phyloP scores from a whole-genome alignment of 306 rosid species.

The Mimosa bimucronata region DNA sequence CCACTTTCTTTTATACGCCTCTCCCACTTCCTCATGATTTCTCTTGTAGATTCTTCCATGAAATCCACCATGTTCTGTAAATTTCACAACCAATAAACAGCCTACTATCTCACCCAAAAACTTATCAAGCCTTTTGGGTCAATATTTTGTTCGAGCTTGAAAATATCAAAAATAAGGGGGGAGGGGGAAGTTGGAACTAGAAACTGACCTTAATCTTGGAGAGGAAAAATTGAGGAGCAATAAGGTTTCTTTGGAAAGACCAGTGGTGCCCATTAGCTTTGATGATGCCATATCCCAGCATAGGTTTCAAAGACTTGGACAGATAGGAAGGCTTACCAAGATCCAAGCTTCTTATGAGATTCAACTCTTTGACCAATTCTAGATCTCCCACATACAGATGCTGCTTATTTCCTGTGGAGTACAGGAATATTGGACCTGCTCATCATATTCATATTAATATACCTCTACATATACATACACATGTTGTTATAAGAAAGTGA shows the following conservation, averaged over 20 bases:
- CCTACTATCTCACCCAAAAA: neutral
- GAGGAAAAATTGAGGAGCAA: constrained; percentile 47
- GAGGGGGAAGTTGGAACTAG: neutral
- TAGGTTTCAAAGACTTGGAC: constrained; percentile 26
- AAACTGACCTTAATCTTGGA: constrained; percentile 42
- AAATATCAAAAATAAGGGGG: no score
- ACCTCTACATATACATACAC: neutral
- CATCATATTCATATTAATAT: neutral
- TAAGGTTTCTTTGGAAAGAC: constrained; percentile 45
- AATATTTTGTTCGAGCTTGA: neutral
- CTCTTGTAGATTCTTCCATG: constrained; percentile 37
- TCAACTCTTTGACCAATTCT: constrained; percentile 34
- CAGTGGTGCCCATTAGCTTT: constrained; percentile 32
- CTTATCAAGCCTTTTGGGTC: neutral
- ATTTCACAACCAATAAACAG: neutral
- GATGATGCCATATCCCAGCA: constrained; percentile 42
- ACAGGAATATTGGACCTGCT: constrained; percentile 39
- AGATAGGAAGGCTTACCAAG: constrained; percentile 41
- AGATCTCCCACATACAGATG: constrained; percentile 39
- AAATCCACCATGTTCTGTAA: constrained; percentile 36
- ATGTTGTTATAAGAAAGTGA: neutral
- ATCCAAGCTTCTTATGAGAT: constrained; percentile 23
- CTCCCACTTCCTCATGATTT: constrained; percentile 34
- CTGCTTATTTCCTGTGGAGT: constrained; percentile 42
- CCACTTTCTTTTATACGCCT: constrained; percentile 19